These are phyloP conservation scores for Schizochytrium sp. DNA, from an alignment of 108 stramenopile genomes.

Conservation along the genomic window DNA sequence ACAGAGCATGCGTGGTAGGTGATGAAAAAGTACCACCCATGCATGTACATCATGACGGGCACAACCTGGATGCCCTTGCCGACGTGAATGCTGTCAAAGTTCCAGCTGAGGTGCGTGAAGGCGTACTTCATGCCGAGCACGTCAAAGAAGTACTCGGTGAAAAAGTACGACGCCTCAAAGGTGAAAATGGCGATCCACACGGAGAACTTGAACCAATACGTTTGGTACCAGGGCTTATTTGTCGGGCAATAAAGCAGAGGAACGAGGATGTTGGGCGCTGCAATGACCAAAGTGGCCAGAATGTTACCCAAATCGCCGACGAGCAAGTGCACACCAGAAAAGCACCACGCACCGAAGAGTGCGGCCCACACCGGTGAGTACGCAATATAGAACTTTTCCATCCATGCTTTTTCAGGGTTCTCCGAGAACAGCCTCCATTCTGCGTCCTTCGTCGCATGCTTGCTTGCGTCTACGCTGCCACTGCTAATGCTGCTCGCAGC, in stretches of 20 bases:
- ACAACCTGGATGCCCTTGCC: background rate
- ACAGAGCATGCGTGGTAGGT: background rate
- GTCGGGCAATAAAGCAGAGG: background rate
- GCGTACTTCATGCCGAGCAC: background rate
- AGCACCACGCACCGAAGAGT: background rate
- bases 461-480: too few species aligned
- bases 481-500: too few species aligned
- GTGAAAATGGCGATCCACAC: background rate
- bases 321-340: background rate
- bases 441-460: background rate
- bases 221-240: background rate
- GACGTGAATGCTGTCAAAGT: background rate
- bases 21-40: conserved; percentile 14
- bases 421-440: background rate
- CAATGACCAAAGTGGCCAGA: background rate
- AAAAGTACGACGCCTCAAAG: conserved; percentile 13
- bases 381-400: background rate
- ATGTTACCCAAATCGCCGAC: background rate
- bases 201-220: conserved; percentile 17
- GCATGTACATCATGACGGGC: conserved; percentile 15
- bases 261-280: background rate
- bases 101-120: background rate
- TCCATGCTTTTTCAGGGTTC: background rate
- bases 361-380: background rate
- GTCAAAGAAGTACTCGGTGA: conserved; percentile 13